phyloP scores from a whole-genome alignment of 1,139 yeast species.

The Arxiozyma slooffiae region DNA sequence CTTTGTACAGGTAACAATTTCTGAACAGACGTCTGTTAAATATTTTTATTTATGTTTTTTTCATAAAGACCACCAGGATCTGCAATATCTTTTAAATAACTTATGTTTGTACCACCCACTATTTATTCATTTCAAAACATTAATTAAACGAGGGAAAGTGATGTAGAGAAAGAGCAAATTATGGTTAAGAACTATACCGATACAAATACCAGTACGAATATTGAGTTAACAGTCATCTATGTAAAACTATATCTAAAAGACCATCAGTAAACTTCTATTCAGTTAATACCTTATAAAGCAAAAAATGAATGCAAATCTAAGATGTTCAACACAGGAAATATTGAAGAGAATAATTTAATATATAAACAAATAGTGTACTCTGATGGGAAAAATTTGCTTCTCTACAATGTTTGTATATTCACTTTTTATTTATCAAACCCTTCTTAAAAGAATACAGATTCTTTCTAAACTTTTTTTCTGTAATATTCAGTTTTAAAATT shows the following conservation, averaged over 20 bases:
- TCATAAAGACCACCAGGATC: conserved; percentile 28
- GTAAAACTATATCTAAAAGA: no score
- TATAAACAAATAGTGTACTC: neutral
- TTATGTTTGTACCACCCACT: conserved; percentile 16
- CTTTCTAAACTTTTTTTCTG: no score
- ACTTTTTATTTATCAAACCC: no score
- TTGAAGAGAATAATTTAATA: neutral
- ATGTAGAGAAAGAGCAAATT: neutral
- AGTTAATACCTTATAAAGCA: neutral
- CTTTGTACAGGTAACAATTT: conserved; percentile 31
- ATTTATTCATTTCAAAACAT: neutral
- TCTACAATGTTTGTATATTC: no score
- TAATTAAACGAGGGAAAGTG: neutral
- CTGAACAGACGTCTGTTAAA: conserved; percentile 26
- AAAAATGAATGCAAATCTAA: no score
- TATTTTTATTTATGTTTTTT: conserved; percentile 29
- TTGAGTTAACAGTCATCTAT: neutral
- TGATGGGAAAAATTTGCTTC: neutral
- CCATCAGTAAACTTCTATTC: neutral
- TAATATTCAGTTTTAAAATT: neutral
- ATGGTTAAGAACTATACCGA: neutral
- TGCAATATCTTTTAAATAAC: conserved; percentile 29
- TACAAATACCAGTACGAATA: neutral
- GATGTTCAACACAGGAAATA: neutral
- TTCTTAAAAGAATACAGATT: no score